Base-by-base conservation (phyloP, 2,329 filamentous ascomycete species). In the Knufia petricola region DNA sequence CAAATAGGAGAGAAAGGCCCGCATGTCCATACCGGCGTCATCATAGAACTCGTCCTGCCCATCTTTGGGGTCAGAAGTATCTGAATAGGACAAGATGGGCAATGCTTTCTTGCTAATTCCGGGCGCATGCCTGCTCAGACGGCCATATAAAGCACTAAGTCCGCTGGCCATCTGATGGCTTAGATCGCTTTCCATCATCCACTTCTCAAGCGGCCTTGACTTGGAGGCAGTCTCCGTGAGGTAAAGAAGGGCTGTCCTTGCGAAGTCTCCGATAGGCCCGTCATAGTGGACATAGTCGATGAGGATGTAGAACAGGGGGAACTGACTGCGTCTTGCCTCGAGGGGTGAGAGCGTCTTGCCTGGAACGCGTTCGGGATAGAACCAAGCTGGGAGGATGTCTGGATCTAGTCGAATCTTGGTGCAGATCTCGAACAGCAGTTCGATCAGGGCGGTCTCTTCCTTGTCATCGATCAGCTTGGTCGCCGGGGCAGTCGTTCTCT, bases 221-320 rank as follows among this genome's bases (percentile, higher is more conserved):
- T 81, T 84, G 0, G 87, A 90, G 0, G 90, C 87, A 0, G 87
- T 86, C 67, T 96, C 90, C 58, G 96, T 95, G 51, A 98, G 86
- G 67, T 98, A 98, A 6, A 98, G 75, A 53, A 98, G 66, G 0
- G 92, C 92, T 0, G 92, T 98, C 50, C 92, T 77, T 2, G 92
- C 90, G 71, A 98, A 98, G 66, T 98, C 92, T 10, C 92, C 92
- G 15, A 94, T 85, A 49, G 90, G 83, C 36, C 92, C 92, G 63
- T 95, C 90, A 57, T 94, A 85, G 61, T 98, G 90, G 46, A 98
- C 94, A 63, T 95, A 94, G 63, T 98, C 89, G 63, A 98, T 86
- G 56, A 98, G 73, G 34, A 96, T 78, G 63, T 96, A 96, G 68
- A 95, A 96, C 1, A 98, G 69, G 0, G 92, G 92, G 57, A 98